A percentile compares a stretch with the other conserved stretches of the same genome.
Conservation (phyloP, 2,329 filamentous ascomycete genomes). For the Apiospora arundinis region DNA sequence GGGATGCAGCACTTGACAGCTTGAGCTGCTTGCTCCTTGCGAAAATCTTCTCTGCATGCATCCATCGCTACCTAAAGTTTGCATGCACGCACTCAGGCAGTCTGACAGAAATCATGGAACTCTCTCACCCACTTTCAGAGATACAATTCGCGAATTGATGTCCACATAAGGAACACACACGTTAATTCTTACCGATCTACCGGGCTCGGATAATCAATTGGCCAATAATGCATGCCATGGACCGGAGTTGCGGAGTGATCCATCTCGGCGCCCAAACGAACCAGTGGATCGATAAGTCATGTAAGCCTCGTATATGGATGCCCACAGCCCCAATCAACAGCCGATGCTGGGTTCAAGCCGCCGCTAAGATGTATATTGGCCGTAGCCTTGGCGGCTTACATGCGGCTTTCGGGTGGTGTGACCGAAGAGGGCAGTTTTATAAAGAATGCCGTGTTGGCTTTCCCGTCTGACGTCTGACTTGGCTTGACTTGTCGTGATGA, state of each 20-base stretch:
- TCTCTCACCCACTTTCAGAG: too few species aligned
- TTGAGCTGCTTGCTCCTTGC: too few species aligned
- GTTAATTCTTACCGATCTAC: background rate
- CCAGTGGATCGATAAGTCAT: background rate
- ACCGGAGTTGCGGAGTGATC: background rate
- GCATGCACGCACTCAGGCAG: too few species aligned
- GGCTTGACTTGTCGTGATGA: background rate
- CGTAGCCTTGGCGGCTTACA: background rate
- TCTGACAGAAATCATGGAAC: too few species aligned
- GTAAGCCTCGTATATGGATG: background rate
- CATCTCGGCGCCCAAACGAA: background rate
- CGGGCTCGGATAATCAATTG: too few species aligned
- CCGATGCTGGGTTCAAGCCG: background rate
- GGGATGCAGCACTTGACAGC: too few species aligned
- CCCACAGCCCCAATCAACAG: slow-evolving; percentile 7
- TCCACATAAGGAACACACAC: background rate
- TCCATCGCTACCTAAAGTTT: too few species aligned
- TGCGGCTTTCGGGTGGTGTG: background rate
- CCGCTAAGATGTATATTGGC: background rate
- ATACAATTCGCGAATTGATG: too few species aligned
- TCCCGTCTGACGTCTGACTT: background rate
- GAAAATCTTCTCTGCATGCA: too few species aligned
- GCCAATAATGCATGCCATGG: background rate
- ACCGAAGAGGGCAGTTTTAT: background rate
- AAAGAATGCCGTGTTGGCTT: background rate